Percentiles rank a stretch among this genome's conserved stretches.
Evolutionary conservation across 208 protist species (phyloP).

Genomic region (Leishmania gerbilli): DNA sequence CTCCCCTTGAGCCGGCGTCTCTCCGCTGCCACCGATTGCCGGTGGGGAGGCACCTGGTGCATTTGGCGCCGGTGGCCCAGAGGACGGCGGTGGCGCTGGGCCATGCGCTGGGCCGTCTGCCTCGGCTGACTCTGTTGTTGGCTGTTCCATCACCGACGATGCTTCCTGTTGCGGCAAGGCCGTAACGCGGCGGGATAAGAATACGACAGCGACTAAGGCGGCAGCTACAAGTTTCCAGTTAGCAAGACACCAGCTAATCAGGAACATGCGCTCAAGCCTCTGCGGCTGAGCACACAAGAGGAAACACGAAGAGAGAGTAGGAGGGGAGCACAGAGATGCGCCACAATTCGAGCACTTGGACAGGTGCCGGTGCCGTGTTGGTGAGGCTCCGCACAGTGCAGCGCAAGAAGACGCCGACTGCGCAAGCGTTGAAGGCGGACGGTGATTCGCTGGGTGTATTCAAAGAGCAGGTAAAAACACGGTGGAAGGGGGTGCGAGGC

Average conservation of each 20-base stretch:
- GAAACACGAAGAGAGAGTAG: neutral
- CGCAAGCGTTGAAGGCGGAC: neutral
- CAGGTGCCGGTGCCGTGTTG: neutral
- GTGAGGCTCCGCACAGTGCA: neutral
- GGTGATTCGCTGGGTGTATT: neutral
- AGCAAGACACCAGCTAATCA: neutral
- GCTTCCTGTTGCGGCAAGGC: neutral
- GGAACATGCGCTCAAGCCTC: neutral
- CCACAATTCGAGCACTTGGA: neutral
- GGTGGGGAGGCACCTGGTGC: neutral
- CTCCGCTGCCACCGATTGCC: neutral
- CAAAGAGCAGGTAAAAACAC: neutral
- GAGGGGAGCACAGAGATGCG: neutral
- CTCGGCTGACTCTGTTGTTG: neutral
- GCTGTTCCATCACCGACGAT: neutral
- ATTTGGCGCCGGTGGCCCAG: neutral
- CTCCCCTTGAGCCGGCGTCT: neutral
- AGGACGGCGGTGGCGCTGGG: neutral
- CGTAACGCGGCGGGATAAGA: slow-evolving; percentile 1
- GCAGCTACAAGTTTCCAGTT: slow-evolving; percentile 16
- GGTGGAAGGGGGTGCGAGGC: neutral
- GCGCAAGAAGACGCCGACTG: neutral
- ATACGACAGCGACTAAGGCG: slow-evolving; percentile 2
- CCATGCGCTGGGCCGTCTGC: neutral
- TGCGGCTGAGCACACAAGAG: neutral